phyloP scores from a whole-genome alignment of 2,329 filamentous ascomycete genomes.

The Leptographium radiaticola region DNA sequence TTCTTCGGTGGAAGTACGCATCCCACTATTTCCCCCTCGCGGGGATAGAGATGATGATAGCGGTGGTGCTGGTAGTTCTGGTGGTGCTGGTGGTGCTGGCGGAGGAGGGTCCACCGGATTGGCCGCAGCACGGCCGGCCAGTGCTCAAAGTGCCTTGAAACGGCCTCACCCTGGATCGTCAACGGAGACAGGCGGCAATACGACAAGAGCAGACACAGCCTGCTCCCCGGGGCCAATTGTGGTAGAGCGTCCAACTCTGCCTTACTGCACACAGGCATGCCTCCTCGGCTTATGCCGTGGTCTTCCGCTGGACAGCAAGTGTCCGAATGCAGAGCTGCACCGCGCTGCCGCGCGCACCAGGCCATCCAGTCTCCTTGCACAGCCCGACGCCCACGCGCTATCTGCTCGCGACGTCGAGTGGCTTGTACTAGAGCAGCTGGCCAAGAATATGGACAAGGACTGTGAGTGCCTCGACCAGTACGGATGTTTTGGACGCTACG shows the following conservation, averaged over 20 bases:
- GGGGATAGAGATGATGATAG: background rate
- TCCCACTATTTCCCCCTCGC: background rate
- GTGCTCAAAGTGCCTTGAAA: background rate
- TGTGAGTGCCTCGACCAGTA: background rate
- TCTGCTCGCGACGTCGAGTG: background rate
- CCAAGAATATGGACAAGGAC: background rate
- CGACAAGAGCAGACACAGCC: background rate
- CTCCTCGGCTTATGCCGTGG: background rate
- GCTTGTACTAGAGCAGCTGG: constrained; percentile 1
- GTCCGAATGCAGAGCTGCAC: constrained; percentile 4
- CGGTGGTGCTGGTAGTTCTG: background rate
- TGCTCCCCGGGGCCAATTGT: background rate
- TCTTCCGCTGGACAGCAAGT: background rate
- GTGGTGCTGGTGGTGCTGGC: background rate
- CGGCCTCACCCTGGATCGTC: background rate
- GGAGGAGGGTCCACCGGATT: background rate
- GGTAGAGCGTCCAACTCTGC: background rate
- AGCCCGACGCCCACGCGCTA: background rate
- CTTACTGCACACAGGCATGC: constrained; percentile 5
- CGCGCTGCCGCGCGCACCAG: background rate
- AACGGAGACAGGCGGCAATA: background rate
- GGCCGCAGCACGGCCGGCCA: background rate
- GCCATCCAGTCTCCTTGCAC: too few species aligned
- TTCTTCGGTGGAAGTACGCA: background rate
- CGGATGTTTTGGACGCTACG: background rate